Percentiles rank a stretch among this genome's conserved stretches.
phyloP scores from a whole-genome alignment of 2,329 filamentous ascomycete genomes.

The Fusarium illudens region DNA sequence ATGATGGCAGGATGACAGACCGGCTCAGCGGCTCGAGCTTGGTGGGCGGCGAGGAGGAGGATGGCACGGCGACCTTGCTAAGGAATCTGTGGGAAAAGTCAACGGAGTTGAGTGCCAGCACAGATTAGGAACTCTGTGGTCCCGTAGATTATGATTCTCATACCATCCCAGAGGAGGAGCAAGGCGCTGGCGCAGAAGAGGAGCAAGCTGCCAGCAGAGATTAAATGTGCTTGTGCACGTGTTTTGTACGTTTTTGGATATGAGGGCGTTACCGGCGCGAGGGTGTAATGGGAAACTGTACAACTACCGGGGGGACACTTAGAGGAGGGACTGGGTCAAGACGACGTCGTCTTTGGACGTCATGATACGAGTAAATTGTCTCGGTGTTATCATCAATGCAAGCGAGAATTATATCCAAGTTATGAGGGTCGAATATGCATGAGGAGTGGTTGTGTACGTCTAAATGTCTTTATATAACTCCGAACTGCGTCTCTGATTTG shows the following conservation, averaged over 20 bases:
- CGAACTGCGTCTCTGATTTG: not conserved
- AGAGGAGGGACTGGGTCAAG: conserved; percentile 17
- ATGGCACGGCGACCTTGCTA: conserved; percentile 60
- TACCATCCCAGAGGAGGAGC: not conserved
- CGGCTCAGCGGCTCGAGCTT: conserved; percentile 60
- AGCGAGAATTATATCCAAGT: not conserved
- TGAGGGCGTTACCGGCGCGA: conserved; percentile 3
- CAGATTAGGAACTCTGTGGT: conserved; percentile 21
- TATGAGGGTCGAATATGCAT: not conserved
- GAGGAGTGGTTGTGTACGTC: conserved; percentile 4
- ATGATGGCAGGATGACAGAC: conserved; percentile 52
- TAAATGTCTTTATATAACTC: conserved; percentile 4
- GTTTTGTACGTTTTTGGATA: conserved; percentile 13
- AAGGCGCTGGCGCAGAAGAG: conserved; percentile 9
- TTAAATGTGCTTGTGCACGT: conserved; percentile 9
- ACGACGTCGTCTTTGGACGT: conserved; percentile 13
- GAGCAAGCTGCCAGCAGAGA: conserved; percentile 62
- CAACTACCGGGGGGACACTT: conserved; percentile 13
- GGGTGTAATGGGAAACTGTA: conserved; percentile 19
- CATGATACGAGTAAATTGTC: conserved; percentile 4
- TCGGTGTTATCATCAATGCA: not conserved
- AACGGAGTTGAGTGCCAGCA: conserved; percentile 64
- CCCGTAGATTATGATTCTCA: not conserved
- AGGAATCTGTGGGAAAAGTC: conserved; percentile 70
- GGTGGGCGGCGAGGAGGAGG: conserved; percentile 59